These are phyloP conservation scores for Thermothelomyces thermophilus DNA, from an alignment of 2,329 filamentous ascomycete species.

Conservation along the genomic window DNA sequence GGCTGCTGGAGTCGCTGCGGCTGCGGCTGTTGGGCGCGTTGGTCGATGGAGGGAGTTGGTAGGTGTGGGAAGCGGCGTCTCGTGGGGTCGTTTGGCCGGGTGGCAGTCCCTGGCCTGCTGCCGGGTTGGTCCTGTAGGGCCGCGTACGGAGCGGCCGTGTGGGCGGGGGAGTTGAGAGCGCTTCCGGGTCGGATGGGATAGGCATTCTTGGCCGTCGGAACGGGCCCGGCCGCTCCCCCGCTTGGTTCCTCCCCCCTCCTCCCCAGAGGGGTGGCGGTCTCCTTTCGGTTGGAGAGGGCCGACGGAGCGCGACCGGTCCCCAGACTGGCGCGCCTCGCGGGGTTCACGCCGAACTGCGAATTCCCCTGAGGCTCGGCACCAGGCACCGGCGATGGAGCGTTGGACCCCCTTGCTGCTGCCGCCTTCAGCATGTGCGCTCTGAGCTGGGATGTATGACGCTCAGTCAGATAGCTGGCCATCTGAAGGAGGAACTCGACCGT, in stretches of 20 bases:
- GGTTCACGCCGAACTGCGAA: slow-evolving; percentile 34
- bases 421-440: slow-evolving; percentile 77
- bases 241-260: slow-evolving; percentile 35
- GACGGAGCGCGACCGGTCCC: slow-evolving; percentile 43
- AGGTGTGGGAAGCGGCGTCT: slow-evolving; percentile 26
- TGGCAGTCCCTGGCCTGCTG: slow-evolving; percentile 24
- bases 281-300: slow-evolving; percentile 50
- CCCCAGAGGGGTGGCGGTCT: slow-evolving; percentile 41
- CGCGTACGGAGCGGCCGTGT: slow-evolving; percentile 34
- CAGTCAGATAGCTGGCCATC: slow-evolving; percentile 89
- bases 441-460: slow-evolving; percentile 83
- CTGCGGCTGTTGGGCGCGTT: slow-evolving; percentile 1
- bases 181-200: slow-evolving; percentile 38
- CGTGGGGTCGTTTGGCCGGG: slow-evolving; percentile 25
- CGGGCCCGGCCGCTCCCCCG: slow-evolving; percentile 30
- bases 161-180: slow-evolving; percentile 44
- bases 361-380: slow-evolving; percentile 38
- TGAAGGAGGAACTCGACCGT: slow-evolving; percentile 83
- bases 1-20: neutral
- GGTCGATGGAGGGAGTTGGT: slow-evolving; percentile 26
- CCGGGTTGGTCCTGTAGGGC: slow-evolving; percentile 32
- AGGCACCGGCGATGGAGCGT: slow-evolving; percentile 52
- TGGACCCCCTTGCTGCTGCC: slow-evolving; percentile 47
- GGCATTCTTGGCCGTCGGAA: slow-evolving; percentile 36
- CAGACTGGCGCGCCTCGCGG: slow-evolving; percentile 47